Evolutionary conservation across 2,329 filamentous ascomycete species (phyloP).

Genomic region (Aspergillus novoparasiticus): DNA sequence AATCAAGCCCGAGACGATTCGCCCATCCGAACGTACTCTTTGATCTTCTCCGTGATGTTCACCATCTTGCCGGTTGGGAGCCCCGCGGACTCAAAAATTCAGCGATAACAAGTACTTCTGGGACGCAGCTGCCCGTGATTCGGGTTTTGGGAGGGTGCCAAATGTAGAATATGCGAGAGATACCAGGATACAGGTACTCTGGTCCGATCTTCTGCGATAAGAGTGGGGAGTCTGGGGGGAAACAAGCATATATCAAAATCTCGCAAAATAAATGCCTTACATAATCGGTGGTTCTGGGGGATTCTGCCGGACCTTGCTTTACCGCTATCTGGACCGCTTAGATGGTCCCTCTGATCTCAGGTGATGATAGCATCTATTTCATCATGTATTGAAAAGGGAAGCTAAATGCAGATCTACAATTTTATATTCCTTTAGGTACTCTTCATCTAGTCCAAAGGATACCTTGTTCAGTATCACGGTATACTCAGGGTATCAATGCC

Average conservation of each 20-base stretch:
- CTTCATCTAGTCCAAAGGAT: background rate
- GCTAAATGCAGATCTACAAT: background rate
- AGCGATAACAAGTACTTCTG: background rate
- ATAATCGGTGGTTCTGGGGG: background rate
- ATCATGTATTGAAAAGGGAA: background rate
- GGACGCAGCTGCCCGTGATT: background rate
- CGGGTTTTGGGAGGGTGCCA: too few relatives aligned
- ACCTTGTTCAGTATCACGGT: too few relatives aligned
- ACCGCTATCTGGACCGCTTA: background rate
- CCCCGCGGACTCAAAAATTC: conserved; percentile 26
- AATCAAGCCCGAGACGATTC: conserved; percentile 1
- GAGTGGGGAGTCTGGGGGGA: background rate
- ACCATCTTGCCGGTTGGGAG: conserved; percentile 68
- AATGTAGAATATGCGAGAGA: background rate
- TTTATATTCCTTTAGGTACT: background rate
- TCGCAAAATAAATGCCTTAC: conserved; percentile 4
- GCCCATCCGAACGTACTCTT: conserved; percentile 68
- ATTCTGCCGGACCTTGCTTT: background rate
- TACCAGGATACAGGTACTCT: background rate
- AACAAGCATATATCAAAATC: conserved; percentile 1
- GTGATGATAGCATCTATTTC: background rate
- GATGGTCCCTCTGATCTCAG: background rate
- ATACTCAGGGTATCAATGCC: background rate
- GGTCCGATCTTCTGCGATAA: conserved; percentile 1
- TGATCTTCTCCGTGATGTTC: conserved; percentile 99